Percentiles rank a stretch among this genome's conserved stretches.
Conservation (phyloP, 2,329 filamentous ascomycete species). For the Madurella mycetomatis region DNA sequence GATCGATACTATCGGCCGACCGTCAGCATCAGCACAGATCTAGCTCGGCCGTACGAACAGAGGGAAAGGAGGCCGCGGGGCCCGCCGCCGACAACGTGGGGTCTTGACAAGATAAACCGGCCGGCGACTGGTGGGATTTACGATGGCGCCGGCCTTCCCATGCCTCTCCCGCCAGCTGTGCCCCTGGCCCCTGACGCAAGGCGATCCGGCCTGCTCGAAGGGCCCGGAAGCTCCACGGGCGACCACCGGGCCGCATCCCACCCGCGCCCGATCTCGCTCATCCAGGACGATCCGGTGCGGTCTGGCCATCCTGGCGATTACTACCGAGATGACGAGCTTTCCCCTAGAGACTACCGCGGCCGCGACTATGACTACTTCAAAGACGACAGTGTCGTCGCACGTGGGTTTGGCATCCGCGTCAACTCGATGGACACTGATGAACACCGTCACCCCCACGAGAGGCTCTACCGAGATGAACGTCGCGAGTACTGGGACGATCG, state of each 20-base stretch:
- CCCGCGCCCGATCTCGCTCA: constrained; percentile 48
- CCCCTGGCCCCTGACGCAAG: constrained; percentile 36
- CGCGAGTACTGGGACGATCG: constrained; percentile 33
- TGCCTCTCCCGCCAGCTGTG: constrained; percentile 45
- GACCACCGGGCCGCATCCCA: constrained; percentile 31
- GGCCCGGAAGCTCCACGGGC: constrained; percentile 34
- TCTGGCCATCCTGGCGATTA: constrained; percentile 45
- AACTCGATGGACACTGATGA: constrained; percentile 33
- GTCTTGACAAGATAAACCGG: constrained; percentile 64
- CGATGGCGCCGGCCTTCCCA: constrained; percentile 42
- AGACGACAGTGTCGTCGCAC: constrained; percentile 43
- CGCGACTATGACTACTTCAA: constrained; percentile 40
- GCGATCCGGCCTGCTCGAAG: constrained; percentile 31
- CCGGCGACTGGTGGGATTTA: constrained; percentile 38
- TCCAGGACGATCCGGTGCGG: constrained; percentile 46
- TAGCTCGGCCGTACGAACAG: constrained; percentile 39
- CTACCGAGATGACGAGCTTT: constrained; percentile 46
- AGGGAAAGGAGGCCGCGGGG: constrained; percentile 37
- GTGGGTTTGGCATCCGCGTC: constrained; percentile 51
- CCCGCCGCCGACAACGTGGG: constrained; percentile 65
- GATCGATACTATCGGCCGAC: constrained; percentile 55
- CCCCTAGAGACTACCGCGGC: constrained; percentile 40
- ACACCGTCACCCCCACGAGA: constrained; percentile 29
- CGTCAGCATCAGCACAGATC: constrained; percentile 48
- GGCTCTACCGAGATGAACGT: constrained; percentile 38